Evolutionary conservation across 2,329 filamentous ascomycete genomes (phyloP).

Genomic region (Ophiostoma perfectum): DNA sequence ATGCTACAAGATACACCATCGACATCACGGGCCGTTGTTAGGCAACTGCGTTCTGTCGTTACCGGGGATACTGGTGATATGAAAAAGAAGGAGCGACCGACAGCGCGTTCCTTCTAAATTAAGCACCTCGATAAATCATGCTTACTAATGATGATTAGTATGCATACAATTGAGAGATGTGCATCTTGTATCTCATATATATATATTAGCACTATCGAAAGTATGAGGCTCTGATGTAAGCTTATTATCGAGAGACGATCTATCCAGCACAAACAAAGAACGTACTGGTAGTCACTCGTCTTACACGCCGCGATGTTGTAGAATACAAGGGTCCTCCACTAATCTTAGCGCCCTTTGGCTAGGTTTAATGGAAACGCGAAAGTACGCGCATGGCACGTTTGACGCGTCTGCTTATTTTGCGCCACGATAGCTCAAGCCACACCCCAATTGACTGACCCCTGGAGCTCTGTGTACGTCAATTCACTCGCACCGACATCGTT

Average conservation of each 20-base stretch:
- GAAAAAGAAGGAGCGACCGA: background rate
- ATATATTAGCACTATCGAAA: too few species aligned
- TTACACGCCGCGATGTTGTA: background rate
- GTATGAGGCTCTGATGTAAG: too few species aligned
- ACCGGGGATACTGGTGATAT: background rate
- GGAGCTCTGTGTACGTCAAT: slow-evolving; percentile 3
- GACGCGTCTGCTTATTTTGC: slow-evolving; percentile 13
- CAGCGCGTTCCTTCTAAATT: background rate
- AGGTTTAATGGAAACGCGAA: slow-evolving; percentile 18
- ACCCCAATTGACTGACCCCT: background rate
- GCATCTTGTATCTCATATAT: too few species aligned
- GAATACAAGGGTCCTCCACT: background rate
- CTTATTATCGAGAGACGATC: too few species aligned
- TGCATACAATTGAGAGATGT: background rate
- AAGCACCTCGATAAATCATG: background rate
- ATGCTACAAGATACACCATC: too few species aligned
- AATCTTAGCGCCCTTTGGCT: background rate
- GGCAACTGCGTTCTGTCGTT: slow-evolving; percentile 1
- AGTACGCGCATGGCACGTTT: slow-evolving; percentile 9
- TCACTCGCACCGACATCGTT: background rate
- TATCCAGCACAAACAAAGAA: background rate
- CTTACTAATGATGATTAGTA: background rate
- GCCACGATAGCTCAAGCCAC: slow-evolving; percentile 12
- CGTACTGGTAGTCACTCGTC: background rate
- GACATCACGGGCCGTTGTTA: background rate